phyloP scores from a whole-genome alignment of 176 grass and related monocot species.

The Oryza glumipatula region DNA sequence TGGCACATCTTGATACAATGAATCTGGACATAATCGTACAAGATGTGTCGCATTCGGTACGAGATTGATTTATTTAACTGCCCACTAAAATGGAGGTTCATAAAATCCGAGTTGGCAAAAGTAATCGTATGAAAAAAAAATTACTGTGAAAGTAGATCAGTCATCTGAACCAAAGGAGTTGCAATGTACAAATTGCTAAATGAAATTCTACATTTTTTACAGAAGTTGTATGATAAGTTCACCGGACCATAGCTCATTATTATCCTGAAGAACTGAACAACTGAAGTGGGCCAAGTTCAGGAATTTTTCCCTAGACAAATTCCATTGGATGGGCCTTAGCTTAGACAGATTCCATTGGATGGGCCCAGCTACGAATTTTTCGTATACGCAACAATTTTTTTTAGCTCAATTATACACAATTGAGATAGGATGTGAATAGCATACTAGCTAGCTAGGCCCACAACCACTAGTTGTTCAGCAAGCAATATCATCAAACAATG shows the following conservation, averaged over 20 bases:
- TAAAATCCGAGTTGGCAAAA: too few relatives aligned
- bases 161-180: not conserved
- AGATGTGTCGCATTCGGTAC: too few relatives aligned
- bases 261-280: constrained; percentile 25
- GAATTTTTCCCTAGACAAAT: not conserved
- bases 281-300: not conserved
- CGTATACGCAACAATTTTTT: too few relatives aligned
- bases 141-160: too few relatives aligned
- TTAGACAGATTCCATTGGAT: constrained; percentile 31
- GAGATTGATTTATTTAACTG: too few relatives aligned
- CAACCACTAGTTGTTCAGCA: not conserved
- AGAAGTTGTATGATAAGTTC: not conserved
- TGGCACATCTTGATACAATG: too few relatives aligned
- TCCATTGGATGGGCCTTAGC: constrained; percentile 37
- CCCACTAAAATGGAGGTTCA: too few relatives aligned
- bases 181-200: not conserved
- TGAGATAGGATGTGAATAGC: constrained; percentile 3
- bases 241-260: not conserved
- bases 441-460: not conserved
- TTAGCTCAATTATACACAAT: not conserved
- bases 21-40: too few relatives aligned
- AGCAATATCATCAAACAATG: not conserved
- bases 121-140: too few relatives aligned
- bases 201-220: not conserved
- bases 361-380: constrained; percentile 16